These are phyloP conservation scores for Cyclospora cayetanensis DNA, from an alignment of 169 alveolate genomes.

Conservation along the genomic window DNA sequence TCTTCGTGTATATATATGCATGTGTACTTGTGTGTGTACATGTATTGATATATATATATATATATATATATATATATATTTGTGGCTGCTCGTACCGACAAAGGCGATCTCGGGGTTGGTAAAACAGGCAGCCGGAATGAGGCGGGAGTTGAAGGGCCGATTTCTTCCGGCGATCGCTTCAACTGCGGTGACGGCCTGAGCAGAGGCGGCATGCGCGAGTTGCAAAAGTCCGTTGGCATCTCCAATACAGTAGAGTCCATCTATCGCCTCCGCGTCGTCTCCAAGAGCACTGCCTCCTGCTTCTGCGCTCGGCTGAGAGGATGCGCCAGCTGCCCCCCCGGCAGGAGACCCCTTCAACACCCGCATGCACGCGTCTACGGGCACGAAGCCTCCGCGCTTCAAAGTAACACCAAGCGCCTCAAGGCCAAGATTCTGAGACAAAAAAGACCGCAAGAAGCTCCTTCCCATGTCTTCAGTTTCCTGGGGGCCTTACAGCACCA, in stretches of 20 bases:
- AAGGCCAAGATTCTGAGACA: conserved; percentile 74
- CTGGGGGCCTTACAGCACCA: too few relatives aligned
- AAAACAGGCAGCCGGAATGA: conserved; percentile 79
- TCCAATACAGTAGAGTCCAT: conserved; percentile 77
- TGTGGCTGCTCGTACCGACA: conserved; percentile 73
- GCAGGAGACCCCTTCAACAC: conserved; percentile 57
- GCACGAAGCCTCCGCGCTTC: conserved; percentile 75
- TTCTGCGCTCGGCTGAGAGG: background rate
- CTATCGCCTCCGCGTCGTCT: conserved; percentile 40
- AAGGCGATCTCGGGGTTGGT: conserved; percentile 80
- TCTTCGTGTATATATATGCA: background rate
- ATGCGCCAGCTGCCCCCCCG: background rate
- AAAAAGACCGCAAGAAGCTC: background rate
- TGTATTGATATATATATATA: too few relatives aligned
- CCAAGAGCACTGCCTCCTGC: background rate
- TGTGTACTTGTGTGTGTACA: background rate
- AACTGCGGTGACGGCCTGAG: conserved; percentile 69
- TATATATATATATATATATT: background rate
- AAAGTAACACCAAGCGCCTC: conserved; percentile 67
- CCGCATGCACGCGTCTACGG: conserved; percentile 76
- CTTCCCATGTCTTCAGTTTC: too few relatives aligned
- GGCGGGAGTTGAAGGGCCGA: conserved; percentile 70
- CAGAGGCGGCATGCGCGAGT: conserved; percentile 81
- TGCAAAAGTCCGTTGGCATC: conserved; percentile 79
- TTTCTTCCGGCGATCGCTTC: conserved; percentile 42